Evolutionary conservation across 164 flowering plant genomes (phyloP).

Genomic region (Vitis riparia): DNA sequence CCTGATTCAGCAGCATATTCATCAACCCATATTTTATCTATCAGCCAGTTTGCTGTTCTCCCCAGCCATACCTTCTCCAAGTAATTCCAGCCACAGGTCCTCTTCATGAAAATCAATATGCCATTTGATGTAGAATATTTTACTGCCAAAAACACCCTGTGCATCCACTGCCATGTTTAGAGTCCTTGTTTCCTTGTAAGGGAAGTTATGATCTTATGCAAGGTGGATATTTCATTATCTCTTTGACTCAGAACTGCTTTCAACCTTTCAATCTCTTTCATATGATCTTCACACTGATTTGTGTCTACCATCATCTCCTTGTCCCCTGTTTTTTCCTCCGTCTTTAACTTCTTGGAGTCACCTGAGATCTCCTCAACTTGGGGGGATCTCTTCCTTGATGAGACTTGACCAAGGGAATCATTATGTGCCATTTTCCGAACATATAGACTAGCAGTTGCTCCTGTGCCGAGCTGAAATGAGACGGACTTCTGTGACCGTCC

Average conservation of each 20-base stretch:
- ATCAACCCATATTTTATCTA: not conserved
- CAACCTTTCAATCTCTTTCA: conserved; percentile 44
- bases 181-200: conserved; percentile 61
- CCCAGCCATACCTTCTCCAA: not conserved
- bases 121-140: not conserved
- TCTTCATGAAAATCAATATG: too few species aligned
- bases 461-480: conserved; percentile 32
- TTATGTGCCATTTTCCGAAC: conserved; percentile 38
- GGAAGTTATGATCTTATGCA: conserved; percentile 55
- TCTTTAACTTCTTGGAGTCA: conserved; percentile 32
- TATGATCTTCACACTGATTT: conserved; percentile 21
- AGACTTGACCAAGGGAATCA: conserved; percentile 3
- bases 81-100: too few species aligned
- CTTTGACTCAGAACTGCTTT: conserved; percentile 36
- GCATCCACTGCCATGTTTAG: too few species aligned
- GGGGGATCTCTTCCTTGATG: conserved; percentile 36
- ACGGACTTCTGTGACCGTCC: conserved; percentile 53
- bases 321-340: conserved; percentile 10
- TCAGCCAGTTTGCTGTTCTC: not conserved
- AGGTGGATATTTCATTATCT: conserved; percentile 36
- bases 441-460: conserved; percentile 23
- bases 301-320: not conserved
- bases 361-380: conserved; percentile 20
- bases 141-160: too few species aligned
- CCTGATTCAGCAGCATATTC: not conserved